Base-by-base conservation (phyloP, 257 asterid species). In the Schizonepeta tenuifolia region DNA sequence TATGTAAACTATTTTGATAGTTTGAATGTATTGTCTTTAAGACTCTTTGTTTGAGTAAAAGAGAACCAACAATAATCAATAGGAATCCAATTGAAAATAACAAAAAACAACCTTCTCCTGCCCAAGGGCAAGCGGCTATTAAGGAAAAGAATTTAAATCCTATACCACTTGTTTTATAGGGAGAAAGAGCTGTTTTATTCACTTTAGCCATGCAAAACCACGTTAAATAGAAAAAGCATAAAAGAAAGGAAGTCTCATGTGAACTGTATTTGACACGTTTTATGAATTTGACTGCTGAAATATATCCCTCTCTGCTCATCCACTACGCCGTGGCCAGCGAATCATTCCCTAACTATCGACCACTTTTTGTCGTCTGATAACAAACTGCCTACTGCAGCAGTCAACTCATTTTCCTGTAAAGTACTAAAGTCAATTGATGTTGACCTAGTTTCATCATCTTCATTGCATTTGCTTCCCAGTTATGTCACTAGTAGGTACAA, bases 21-120 rank as follows among this genome's bases (percentile, higher is more conserved):
- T 69, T 69, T 53, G 40, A 53, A 53, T 69, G 38, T 35, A 40
- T 24, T 33, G 50, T 36, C 15, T 51, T 2, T 7, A 41, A 13
- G 17, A 67, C 73, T 68, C 54, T 20, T 47, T 47, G 54, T 18
- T 49, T n/a, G 55, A 49, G 22, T 7, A 1, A 49, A 49, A 49
- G 21, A 49, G 22, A n/a, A n/a, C 4, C 2, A 49, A 49, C 55
- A n/a, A 49, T 49, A 1, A 49, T 14, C 22, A 49, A 49, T 49
- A 49, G 22, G 3, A 49, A n/a, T 49, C 55, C 6, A 5, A 49
- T 49, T 49, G 20, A 49, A 49, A 49, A n/a, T n/a, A n/a, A 28
- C 33, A 7, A 3, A 49, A 49, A n/a, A 49, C 1, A 49, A 2
- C 9, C 21, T 47, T 15, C 18, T 49, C 55, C 55, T 49, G 11